These are phyloP conservation scores for Hypoxylon sp. DNA, from an alignment of 2,329 filamentous ascomycete genomes.

Conservation along the genomic window DNA sequence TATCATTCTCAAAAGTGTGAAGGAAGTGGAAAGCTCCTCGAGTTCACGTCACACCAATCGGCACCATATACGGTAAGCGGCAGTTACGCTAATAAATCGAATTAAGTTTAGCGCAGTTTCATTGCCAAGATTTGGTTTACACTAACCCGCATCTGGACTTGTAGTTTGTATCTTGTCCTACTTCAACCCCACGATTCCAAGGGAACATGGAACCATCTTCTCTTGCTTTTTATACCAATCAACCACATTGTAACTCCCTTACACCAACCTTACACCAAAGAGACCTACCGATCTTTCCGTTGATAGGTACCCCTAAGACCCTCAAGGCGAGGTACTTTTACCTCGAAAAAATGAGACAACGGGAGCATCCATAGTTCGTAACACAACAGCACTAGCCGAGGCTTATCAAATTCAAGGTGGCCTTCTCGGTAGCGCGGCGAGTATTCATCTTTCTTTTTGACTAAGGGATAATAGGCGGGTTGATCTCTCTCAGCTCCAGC, in stretches of 20 bases:
- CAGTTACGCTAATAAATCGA: constrained; percentile 20
- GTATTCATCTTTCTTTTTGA: constrained; percentile 18
- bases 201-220: constrained; percentile 1
- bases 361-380: constrained; percentile 25
- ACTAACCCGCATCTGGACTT: constrained; percentile 20
- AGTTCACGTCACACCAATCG: constrained; percentile 6
- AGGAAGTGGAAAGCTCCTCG: constrained; percentile 2
- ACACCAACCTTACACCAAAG: constrained; percentile 32
- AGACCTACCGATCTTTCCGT: constrained; percentile 22
- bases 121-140: constrained; percentile 27
- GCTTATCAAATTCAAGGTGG: constrained; percentile 18
- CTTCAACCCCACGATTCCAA: constrained; percentile 31
- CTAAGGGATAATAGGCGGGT: constrained; percentile 29
- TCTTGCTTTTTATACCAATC: constrained; percentile 38
- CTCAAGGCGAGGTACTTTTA: constrained; percentile 13
- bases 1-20: background rate
- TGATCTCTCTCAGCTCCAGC: constrained; percentile 28
- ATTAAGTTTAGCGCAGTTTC: constrained; percentile 40
- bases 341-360: constrained; percentile 13
- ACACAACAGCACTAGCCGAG: constrained; percentile 19
- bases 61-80: constrained; percentile 9
- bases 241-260: constrained; percentile 29
- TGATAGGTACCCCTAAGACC: constrained; percentile 4
- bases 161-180: constrained; percentile 19
- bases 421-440: constrained; percentile 32